Conservation (phyloP, 371 early-diverging fungal species). For the Mortierella sp. region DNA sequence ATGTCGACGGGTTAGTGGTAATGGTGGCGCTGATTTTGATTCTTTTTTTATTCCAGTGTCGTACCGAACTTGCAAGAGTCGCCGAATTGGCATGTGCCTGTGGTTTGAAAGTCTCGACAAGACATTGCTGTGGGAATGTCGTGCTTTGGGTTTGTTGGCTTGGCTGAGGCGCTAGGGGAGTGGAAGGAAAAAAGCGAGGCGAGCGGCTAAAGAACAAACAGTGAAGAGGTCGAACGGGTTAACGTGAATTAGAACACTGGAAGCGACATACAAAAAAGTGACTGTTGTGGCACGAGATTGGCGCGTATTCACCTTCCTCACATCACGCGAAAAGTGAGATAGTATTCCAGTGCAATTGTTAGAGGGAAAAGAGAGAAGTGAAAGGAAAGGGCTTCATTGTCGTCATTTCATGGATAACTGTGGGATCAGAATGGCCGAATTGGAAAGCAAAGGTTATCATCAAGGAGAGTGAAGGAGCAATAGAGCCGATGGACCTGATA, state of each 20-base stretch:
- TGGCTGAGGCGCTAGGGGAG: background rate
- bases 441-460: too few relatives aligned
- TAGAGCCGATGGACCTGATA: background rate
- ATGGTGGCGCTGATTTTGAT: background rate
- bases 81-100: slow-evolving; percentile 26
- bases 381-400: background rate
- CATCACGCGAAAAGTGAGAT: background rate
- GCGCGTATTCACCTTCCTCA: background rate
- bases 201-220: background rate
- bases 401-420: background rate
- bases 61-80: slow-evolving; percentile 32
- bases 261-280: background rate
- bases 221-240: background rate
- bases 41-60: background rate
- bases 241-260: too few relatives aligned
- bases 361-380: background rate
- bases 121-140: slow-evolving; percentile 4
- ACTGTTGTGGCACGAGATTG: background rate
- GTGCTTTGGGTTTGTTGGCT: background rate
- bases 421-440: background rate
- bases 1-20: background rate
- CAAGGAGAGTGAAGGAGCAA: background rate
- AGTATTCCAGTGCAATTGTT: too few relatives aligned
- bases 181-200: background rate
- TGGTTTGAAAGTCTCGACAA: slow-evolving; percentile 25